Conservation (phyloP, 2,329 filamentous ascomycete species). For the Fusarium tuaranense region DNA sequence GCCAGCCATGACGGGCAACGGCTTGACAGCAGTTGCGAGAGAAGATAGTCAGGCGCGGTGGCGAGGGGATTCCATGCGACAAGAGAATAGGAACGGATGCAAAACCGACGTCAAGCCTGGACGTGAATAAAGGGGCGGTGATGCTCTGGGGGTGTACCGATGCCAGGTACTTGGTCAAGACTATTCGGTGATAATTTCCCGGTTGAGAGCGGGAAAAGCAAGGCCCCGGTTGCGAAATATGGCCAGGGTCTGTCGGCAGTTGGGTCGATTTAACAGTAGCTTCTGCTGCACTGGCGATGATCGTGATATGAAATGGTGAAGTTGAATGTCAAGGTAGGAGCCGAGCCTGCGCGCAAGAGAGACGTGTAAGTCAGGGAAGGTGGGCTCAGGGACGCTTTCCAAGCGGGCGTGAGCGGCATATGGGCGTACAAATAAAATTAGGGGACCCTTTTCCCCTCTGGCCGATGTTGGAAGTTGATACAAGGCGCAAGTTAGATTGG, state of each 20-base stretch:
- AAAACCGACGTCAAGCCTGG: slow-evolving; percentile 24
- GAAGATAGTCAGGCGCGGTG: slow-evolving; percentile 17
- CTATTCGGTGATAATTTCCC: slow-evolving; percentile 31
- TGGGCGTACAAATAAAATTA: slow-evolving; percentile 40
- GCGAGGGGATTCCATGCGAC: slow-evolving; percentile 25
- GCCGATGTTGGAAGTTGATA: slow-evolving; percentile 21
- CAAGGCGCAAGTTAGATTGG: slow-evolving; percentile 14
- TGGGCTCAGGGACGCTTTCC: slow-evolving; percentile 34
- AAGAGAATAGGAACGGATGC: slow-evolving; percentile 12
- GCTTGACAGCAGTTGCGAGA: slow-evolving; percentile 17
- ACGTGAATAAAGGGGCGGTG: slow-evolving; percentile 35
- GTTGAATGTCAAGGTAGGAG: slow-evolving; percentile 1
- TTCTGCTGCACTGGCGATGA: slow-evolving; percentile 7
- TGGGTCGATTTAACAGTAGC: slow-evolving; percentile 1
- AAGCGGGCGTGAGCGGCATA: slow-evolving; percentile 30
- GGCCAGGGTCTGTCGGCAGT: slow-evolving; percentile 15
- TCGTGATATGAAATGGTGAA: slow-evolving; percentile 18
- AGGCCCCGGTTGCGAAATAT: slow-evolving; percentile 15
- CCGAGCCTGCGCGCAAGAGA: slow-evolving; percentile 11
- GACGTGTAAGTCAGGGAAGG: slow-evolving; percentile 41
- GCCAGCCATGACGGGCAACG: slow-evolving; percentile 62
- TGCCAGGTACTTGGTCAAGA: background rate
- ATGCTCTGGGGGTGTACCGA: slow-evolving; percentile 8
- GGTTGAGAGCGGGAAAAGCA: slow-evolving; percentile 25
- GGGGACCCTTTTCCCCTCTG: slow-evolving; percentile 35